Evolutionary conservation across 176 grass and related monocot species (phyloP).

Genomic region (Musa troglodytarum): DNA sequence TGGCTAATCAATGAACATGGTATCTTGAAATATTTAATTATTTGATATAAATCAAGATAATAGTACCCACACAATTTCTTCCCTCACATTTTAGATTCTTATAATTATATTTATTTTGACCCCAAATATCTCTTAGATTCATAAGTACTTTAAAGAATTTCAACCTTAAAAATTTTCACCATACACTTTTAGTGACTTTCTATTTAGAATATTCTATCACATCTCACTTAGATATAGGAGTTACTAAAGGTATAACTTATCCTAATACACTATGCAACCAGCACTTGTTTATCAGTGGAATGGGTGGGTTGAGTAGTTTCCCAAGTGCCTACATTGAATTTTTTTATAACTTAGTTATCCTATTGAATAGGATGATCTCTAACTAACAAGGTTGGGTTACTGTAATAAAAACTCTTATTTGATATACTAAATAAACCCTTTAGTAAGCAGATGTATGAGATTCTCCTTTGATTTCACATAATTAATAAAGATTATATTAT

Average conservation of each 20-base stretch:
- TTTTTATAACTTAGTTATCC: neutral
- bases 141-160: neutral
- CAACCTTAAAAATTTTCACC: neutral
- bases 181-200: neutral
- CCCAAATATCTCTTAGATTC: no score
- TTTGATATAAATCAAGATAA: neutral
- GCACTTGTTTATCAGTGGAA: no score
- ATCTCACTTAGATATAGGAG: neutral
- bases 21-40: neutral
- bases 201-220: neutral
- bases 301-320: no score
- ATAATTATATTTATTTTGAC: neutral
- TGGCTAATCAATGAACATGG: neutral
- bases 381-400: neutral
- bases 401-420: no score
- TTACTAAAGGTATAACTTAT: slow-evolving; percentile 1
- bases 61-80: neutral
- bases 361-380: neutral
- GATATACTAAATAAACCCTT: no score
- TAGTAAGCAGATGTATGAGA: no score
- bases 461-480: slow-evolving; percentile 4
- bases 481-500: neutral
- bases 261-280: neutral
- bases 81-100: neutral
- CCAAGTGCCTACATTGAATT: no score